These are phyloP conservation scores for Metarhizium rileyi DNA, from an alignment of 2,329 filamentous ascomycete species.

Conservation along the genomic window DNA sequence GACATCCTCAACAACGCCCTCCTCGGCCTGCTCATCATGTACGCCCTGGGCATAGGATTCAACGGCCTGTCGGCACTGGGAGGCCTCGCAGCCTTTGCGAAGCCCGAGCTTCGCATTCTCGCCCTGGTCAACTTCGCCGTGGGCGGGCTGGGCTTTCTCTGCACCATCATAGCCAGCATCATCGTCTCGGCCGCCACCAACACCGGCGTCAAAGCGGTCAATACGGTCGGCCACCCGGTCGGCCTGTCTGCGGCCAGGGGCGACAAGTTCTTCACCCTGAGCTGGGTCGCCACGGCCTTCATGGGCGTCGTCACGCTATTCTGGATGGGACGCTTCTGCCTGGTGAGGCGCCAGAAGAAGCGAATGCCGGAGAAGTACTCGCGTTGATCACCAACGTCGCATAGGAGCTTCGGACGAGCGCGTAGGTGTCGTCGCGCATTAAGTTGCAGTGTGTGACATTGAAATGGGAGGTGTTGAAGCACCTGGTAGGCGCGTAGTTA, in stretches of 20 bases:
- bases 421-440: too few species aligned
- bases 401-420: neutral
- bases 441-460: too few species aligned
- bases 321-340: slow-evolving; percentile 29
- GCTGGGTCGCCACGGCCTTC: slow-evolving; percentile 37
- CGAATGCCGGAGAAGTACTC: neutral
- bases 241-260: slow-evolving; percentile 35
- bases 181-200: slow-evolving; percentile 31
- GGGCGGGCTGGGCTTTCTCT: slow-evolving; percentile 24
- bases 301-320: slow-evolving; percentile 31
- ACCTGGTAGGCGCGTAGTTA: too few species aligned
- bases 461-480: too few species aligned
- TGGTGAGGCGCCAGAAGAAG: slow-evolving; percentile 18
- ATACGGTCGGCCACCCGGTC: slow-evolving; percentile 31
- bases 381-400: neutral
- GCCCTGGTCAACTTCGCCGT: slow-evolving; percentile 28
- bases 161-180: slow-evolving; percentile 32
- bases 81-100: slow-evolving; percentile 26
- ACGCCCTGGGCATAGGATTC: slow-evolving; percentile 32
- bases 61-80: slow-evolving; percentile 34
- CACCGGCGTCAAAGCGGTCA: slow-evolving; percentile 31
- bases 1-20: slow-evolving; percentile 40
- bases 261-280: slow-evolving; percentile 32
- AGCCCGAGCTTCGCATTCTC: slow-evolving; percentile 16
- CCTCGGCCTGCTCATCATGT: slow-evolving; percentile 38